A percentile compares a stretch with the other conserved stretches of the same genome.
Evolutionary conservation across 2,329 filamentous ascomycete genomes (phyloP).

Genomic region (Pseudogymnoascus sp.): DNA sequence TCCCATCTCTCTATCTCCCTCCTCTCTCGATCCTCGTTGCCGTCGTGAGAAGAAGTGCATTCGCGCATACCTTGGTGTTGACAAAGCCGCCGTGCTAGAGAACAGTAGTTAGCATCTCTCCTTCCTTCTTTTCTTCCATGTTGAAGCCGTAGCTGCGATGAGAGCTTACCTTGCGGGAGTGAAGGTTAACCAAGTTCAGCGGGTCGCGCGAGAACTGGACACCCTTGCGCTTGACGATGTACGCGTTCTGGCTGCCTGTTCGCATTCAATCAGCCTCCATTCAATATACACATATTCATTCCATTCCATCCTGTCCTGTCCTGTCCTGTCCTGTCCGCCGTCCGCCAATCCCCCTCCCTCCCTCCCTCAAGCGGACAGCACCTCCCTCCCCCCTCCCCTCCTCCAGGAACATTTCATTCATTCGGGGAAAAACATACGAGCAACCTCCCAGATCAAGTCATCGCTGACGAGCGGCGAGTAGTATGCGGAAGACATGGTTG

Average conservation of each 20-base stretch:
- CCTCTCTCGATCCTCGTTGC: not conserved
- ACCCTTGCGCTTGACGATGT: slow-evolving; percentile 87
- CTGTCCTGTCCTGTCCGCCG: not conserved
- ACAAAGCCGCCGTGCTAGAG: slow-evolving; percentile 80
- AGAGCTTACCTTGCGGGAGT: slow-evolving; percentile 75
- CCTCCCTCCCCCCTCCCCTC: not conserved
- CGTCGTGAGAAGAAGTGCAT: not conserved
- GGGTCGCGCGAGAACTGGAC: slow-evolving; percentile 90
- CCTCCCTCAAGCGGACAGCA: not conserved
- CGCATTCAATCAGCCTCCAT: slow-evolving; percentile 8
- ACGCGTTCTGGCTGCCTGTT: slow-evolving; percentile 79
- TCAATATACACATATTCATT: slow-evolving; percentile 14
- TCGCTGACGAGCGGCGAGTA: slow-evolving; percentile 71
- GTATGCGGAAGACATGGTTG: slow-evolving; percentile 46
- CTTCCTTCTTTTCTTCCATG: slow-evolving; percentile 12
- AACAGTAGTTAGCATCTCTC: slow-evolving; percentile 7
- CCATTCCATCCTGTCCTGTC: slow-evolving; percentile 3
- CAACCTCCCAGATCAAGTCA: slow-evolving; percentile 91
- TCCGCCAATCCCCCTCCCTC: not conserved
- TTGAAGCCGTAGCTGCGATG: not conserved
- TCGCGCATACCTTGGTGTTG: slow-evolving; percentile 74
- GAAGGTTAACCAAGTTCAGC: slow-evolving; percentile 86
- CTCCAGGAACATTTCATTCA: not conserved
- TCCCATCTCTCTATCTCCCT: slow-evolving; percentile 14
- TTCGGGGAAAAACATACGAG: slow-evolving; percentile 61